These are phyloP conservation scores for Croton setiger DNA, from an alignment of 441 rosid genomes.

Conservation along the genomic window DNA sequence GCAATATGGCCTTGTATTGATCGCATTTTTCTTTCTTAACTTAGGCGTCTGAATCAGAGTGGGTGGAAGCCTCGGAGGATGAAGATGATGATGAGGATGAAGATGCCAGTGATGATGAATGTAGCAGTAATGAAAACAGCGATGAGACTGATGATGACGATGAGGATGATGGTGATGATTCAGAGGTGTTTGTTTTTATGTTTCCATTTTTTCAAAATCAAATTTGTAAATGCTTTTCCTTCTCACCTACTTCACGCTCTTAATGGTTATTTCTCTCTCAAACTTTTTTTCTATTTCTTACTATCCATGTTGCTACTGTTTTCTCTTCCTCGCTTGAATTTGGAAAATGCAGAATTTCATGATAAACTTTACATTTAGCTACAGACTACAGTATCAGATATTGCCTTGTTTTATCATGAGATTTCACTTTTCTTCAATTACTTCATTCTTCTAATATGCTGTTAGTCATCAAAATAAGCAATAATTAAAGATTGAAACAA, in stretches of 20 bases:
- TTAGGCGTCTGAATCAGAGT: slow-evolving; percentile 89
- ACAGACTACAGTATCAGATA: neutral
- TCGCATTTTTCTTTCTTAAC: slow-evolving; percentile 18
- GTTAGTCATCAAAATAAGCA: neutral
- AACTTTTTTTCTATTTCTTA: slow-evolving; percentile 1
- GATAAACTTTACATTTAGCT: neutral
- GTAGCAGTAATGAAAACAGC: slow-evolving; percentile 39
- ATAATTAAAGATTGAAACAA: neutral
- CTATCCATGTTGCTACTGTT: neutral
- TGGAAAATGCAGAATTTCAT: slow-evolving; percentile 2
- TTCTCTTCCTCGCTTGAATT: neutral
- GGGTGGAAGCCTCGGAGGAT: slow-evolving; percentile 86
- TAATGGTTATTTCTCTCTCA: neutral
- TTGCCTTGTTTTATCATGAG: neutral
- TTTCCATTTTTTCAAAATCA: slow-evolving; percentile 16
- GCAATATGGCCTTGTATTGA: slow-evolving; percentile 4
- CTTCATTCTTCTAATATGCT: neutral
- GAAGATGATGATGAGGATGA: slow-evolving; percentile 84
- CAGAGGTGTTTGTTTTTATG: slow-evolving; percentile 39
- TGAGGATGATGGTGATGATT: slow-evolving; percentile 38
- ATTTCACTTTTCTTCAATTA: neutral
- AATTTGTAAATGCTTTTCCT: slow-evolving; percentile 1
- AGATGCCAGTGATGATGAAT: slow-evolving; percentile 47
- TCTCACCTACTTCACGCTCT: neutral
- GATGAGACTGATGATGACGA: slow-evolving; percentile 64